Percentiles rank a stretch among this genome's conserved stretches.
phyloP scores from a whole-genome alignment of 208 protist genomes.

The Leishmania arabica region DNA sequence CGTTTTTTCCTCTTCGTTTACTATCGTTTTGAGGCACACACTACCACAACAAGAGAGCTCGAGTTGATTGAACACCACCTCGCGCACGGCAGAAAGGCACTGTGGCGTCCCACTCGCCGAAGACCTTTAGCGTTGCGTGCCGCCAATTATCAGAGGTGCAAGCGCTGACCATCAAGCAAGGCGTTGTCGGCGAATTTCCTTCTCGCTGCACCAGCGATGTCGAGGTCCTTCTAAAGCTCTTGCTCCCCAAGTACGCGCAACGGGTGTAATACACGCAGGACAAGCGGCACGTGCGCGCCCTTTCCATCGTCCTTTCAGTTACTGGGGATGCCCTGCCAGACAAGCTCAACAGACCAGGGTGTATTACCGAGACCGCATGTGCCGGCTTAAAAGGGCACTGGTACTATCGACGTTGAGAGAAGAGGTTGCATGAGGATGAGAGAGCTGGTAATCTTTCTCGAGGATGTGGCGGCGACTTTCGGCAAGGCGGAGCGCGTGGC shows the following conservation, averaged over 20 bases:
- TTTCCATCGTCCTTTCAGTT: constrained; percentile 38
- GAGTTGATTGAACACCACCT: not conserved
- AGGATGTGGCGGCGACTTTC: constrained; percentile 21
- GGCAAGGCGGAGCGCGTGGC: constrained; percentile 33
- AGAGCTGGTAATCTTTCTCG: constrained; percentile 40
- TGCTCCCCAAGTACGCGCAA: constrained; percentile 71
- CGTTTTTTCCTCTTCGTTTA: not conserved
- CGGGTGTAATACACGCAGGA: constrained; percentile 80
- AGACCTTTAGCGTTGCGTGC: constrained; percentile 63
- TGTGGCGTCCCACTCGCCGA: constrained; percentile 15
- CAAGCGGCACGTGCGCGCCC: constrained; percentile 71
- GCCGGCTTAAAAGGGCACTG: constrained; percentile 37
- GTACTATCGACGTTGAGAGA: constrained; percentile 23
- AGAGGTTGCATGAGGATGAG: constrained; percentile 37
- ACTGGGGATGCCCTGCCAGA: constrained; percentile 43
- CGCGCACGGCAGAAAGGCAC: not conserved
- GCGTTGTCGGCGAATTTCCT: constrained; percentile 63
- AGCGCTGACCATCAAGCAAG: constrained; percentile 61
- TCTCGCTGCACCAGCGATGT: constrained; percentile 51
- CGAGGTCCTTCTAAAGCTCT: constrained; percentile 59
- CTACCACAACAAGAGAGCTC: not conserved
- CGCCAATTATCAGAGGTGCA: constrained; percentile 46
- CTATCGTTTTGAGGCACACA: not conserved
- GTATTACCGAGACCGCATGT: constrained; percentile 63
- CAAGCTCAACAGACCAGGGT: constrained; percentile 60